A percentile compares a stretch with the other conserved stretches of the same genome.
These are phyloP conservation scores for Lachancea sp. DNA, from an alignment of 805 yeast species.

Conservation along the genomic window DNA sequence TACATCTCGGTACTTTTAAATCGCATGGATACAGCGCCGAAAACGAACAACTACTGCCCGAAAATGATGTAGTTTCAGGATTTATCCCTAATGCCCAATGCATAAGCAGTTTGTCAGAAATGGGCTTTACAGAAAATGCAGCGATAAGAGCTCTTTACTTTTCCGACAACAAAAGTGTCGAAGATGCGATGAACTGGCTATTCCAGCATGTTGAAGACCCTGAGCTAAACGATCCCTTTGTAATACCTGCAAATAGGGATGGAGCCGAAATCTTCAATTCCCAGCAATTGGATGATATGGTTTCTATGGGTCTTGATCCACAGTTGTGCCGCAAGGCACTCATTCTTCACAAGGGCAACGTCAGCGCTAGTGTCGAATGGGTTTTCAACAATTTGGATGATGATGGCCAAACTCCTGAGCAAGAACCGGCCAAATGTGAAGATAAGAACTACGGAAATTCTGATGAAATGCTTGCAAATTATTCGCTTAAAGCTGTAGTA, in stretches of 20 bases:
- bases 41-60: constrained; percentile 24
- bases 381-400: constrained; percentile 77
- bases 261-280: constrained; percentile 16
- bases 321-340: constrained; percentile 71
- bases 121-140: constrained; percentile 83
- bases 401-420: constrained; percentile 46
- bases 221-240: constrained; percentile 62
- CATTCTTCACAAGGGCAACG: constrained; percentile 47
- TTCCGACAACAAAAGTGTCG: constrained; percentile 60
- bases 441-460: constrained; percentile 15
- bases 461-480: constrained; percentile 15
- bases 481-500: constrained; percentile 53
- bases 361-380: constrained; percentile 87
- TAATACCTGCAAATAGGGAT: constrained; percentile 21
- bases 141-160: constrained; percentile 59
- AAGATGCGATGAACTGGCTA: constrained; percentile 84
- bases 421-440: constrained; percentile 14
- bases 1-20: constrained; percentile 41
- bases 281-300: constrained; percentile 25
- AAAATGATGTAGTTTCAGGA: constrained; percentile 16
- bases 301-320: constrained; percentile 68
- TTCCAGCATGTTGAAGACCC: constrained; percentile 84
- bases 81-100: constrained; percentile 54
- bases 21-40: constrained; percentile 35
- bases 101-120: constrained; percentile 50